These are phyloP conservation scores for Suillus paluster DNA, from an alignment of 768 basidiomycete species.

Conservation along the genomic window DNA sequence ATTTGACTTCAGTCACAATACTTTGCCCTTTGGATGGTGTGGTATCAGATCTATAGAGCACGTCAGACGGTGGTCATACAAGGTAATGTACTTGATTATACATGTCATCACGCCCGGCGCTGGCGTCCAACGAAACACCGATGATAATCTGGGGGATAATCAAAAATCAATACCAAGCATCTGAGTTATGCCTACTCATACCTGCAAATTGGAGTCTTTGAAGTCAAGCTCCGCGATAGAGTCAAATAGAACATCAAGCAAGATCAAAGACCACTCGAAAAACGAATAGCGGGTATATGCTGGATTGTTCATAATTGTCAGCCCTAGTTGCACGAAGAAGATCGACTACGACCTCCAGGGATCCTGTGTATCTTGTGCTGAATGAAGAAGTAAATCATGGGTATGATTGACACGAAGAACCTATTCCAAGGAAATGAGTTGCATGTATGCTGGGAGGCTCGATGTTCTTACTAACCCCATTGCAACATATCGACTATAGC, in stretches of 20 bases:
- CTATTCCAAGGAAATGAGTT: slow-evolving; percentile 38
- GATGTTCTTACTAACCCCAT: slow-evolving; percentile 43
- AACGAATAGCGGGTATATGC: slow-evolving; percentile 88
- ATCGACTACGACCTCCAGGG: slow-evolving; percentile 67
- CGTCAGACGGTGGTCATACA: slow-evolving; percentile 32
- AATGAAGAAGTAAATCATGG: slow-evolving; percentile 83
- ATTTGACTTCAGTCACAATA: slow-evolving; percentile 5
- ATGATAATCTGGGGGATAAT: slow-evolving; percentile 22
- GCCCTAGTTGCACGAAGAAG: not conserved
- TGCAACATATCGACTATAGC: slow-evolving; percentile 55
- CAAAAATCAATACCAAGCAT: not conserved
- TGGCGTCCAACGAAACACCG: slow-evolving; percentile 32
- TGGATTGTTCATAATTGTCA: slow-evolving; percentile 29
- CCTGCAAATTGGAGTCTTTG: slow-evolving; percentile 55
- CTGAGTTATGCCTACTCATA: slow-evolving; percentile 26
- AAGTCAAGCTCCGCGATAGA: slow-evolving; percentile 69
- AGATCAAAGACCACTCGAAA: slow-evolving; percentile 86
- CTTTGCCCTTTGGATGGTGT: slow-evolving; percentile 9
- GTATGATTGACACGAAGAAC: slow-evolving; percentile 72
- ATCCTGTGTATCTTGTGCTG: slow-evolving; percentile 81
- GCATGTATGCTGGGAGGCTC: not conserved
- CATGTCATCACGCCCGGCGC: slow-evolving; percentile 40
- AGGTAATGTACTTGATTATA: slow-evolving; percentile 50
- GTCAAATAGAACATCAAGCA: slow-evolving; percentile 75
- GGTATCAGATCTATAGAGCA: slow-evolving; percentile 23